phyloP scores from a whole-genome alignment of 208 protist genomes.

The Crithidia fasciculata region DNA sequence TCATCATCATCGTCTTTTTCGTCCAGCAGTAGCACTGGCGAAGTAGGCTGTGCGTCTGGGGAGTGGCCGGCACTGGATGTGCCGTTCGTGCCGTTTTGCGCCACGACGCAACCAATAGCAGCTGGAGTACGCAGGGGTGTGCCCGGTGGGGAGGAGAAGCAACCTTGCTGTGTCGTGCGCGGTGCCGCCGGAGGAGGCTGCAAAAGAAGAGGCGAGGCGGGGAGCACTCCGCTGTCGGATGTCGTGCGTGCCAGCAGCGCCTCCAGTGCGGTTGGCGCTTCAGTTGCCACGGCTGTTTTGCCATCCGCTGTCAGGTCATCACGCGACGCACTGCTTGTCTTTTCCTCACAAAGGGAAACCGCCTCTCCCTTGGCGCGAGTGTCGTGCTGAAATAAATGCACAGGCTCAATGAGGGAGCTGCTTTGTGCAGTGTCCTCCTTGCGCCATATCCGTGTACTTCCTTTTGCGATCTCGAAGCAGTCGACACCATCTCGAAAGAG shows the following conservation, averaged over 20 bases:
- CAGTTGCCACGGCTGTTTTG: neutral
- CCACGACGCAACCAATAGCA: neutral
- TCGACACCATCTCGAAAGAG: too few species aligned
- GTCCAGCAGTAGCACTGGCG: neutral
- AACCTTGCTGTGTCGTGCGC: neutral
- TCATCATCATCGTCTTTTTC: neutral
- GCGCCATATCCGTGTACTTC: too few species aligned
- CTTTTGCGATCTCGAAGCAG: too few species aligned
- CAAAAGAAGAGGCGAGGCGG: neutral
- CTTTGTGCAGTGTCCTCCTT: too few species aligned
- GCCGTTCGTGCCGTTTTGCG: neutral
- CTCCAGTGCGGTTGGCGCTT: conserved; percentile 11
- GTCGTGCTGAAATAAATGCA: too few species aligned
- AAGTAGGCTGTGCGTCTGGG: neutral
- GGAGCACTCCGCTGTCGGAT: neutral
- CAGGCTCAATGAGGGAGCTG: too few species aligned
- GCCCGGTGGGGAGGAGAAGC: conserved; percentile 5
- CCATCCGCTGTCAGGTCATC: neutral
- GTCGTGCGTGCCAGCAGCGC: conserved; percentile 9
- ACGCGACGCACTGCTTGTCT: neutral
- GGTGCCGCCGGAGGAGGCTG: neutral
- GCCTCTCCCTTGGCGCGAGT: too few species aligned
- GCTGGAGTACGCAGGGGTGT: neutral
- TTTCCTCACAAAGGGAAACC: neutral
- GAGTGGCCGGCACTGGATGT: neutral